These are phyloP conservation scores for Trichoderma polysporum DNA, from an alignment of 2,329 filamentous ascomycete genomes.

Conservation along the genomic window DNA sequence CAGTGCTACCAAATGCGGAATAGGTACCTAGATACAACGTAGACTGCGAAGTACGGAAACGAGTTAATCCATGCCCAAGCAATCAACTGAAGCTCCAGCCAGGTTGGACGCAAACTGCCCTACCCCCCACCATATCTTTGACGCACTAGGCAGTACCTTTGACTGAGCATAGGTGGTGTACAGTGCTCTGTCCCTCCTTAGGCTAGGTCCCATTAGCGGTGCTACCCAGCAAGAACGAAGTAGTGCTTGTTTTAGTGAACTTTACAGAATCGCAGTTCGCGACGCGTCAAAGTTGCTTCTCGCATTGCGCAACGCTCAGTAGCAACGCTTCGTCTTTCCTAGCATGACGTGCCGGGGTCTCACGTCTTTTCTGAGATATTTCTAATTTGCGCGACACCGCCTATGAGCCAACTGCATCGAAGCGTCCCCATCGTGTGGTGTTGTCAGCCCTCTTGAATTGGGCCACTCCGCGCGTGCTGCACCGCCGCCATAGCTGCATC, in stretches of 20 bases:
- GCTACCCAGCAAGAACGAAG: neutral
- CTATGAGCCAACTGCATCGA: neutral
- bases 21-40: neutral
- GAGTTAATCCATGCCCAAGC: neutral
- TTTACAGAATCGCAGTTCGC: slow-evolving; percentile 14
- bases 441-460: neutral
- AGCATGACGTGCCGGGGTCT: slow-evolving; percentile 9
- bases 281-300: slow-evolving; percentile 17
- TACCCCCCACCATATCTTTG: neutral
- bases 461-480: slow-evolving; percentile 9
- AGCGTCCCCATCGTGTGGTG: slow-evolving; percentile 4
- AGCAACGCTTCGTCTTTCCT: neutral
- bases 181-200: neutral
- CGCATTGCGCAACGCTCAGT: slow-evolving; percentile 11
- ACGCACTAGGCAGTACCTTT: neutral
- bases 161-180: no score
- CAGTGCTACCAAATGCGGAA: neutral
- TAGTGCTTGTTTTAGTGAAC: neutral
- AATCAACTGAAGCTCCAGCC: neutral
- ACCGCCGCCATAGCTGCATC: slow-evolving; percentile 1
- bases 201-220: neutral
- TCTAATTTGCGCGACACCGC: slow-evolving; percentile 10
- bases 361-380: neutral
- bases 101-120: neutral
- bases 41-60: neutral